Evolutionary conservation across 2,329 filamentous ascomycete genomes (phyloP).

Genomic region (Trichoderma koningiopsis): DNA sequence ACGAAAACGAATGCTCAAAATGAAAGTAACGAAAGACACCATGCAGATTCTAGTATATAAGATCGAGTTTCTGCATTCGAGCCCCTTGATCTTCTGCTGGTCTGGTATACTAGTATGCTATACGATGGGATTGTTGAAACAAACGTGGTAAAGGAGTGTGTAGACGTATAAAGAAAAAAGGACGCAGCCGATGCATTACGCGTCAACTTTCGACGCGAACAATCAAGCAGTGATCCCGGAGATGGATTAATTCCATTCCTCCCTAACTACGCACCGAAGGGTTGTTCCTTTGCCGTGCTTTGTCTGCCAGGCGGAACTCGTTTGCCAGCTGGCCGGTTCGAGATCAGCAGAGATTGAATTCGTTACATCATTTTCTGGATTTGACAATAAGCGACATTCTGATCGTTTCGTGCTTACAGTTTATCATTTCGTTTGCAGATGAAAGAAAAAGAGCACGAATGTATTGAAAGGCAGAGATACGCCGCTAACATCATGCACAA

Average conservation of each 20-base stretch:
- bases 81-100: background rate
- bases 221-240: background rate
- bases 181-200: background rate
- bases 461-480: background rate
- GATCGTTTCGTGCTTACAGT: background rate
- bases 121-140: background rate
- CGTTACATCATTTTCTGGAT: background rate
- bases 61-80: background rate
- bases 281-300: constrained; percentile 4
- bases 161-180: background rate
- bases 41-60: background rate
- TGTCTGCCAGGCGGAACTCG: no score
- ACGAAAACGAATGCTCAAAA: background rate
- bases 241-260: background rate
- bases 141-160: background rate
- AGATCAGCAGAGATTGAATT: background rate
- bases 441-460: background rate
- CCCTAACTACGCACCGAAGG: background rate
- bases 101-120: background rate
- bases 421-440: background rate
- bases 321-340: background rate
- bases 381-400: background rate
- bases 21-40: background rate
- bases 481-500: background rate
- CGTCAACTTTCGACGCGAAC: constrained; percentile 8